Percentiles rank a stretch among this genome's conserved stretches.
Evolutionary conservation across 2,329 filamentous ascomycete species (phyloP).

Genomic region (Aureobasidium pullulans): DNA sequence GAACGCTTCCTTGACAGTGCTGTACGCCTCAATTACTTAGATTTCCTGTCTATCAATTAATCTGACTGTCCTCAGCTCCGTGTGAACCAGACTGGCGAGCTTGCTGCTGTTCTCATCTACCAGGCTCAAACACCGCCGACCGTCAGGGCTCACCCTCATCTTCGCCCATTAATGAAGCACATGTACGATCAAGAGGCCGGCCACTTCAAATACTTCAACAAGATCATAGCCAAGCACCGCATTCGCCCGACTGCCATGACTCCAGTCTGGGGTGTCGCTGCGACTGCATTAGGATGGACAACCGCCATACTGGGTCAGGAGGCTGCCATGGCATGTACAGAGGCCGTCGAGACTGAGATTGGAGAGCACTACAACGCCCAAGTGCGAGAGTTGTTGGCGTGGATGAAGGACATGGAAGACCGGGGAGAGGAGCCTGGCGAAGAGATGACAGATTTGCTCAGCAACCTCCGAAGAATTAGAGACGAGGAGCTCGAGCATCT

Average conservation of each 20-base stretch:
- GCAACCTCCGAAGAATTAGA: conserved; percentile 71
- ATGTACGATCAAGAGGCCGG: conserved; percentile 96
- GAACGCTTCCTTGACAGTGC: conserved; percentile 69
- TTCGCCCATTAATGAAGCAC: conserved; percentile 86
- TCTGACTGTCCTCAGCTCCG: conserved; percentile 52
- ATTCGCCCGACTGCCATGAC: conserved; percentile 90
- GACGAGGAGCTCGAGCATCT: conserved; percentile 97
- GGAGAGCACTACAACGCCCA: conserved; percentile 93
- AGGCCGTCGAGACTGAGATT: conserved; percentile 97
- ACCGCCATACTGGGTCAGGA: conserved; percentile 85
- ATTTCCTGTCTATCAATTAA: neutral
- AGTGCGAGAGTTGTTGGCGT: conserved; percentile 72
- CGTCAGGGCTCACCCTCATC: conserved; percentile 71
- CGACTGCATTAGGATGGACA: conserved; percentile 76
- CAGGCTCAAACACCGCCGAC: conserved; percentile 79
- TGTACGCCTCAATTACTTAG: conserved; percentile 34
- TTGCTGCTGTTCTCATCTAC: conserved; percentile 95
- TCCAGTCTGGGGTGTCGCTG: conserved; percentile 76
- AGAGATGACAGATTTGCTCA: conserved; percentile 66
- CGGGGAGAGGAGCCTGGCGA: conserved; percentile 72
- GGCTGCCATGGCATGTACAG: conserved; percentile 96
- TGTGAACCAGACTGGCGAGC: conserved; percentile 94
- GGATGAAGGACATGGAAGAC: conserved; percentile 67
- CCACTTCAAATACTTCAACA: conserved; percentile 81
- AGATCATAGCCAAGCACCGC: conserved; percentile 73